Evolutionary conservation across 192 early-diverging fungal genomes (phyloP), one percentile per base, ranked within the genome.

Genomic region (Dissophora globulifera): DNA sequence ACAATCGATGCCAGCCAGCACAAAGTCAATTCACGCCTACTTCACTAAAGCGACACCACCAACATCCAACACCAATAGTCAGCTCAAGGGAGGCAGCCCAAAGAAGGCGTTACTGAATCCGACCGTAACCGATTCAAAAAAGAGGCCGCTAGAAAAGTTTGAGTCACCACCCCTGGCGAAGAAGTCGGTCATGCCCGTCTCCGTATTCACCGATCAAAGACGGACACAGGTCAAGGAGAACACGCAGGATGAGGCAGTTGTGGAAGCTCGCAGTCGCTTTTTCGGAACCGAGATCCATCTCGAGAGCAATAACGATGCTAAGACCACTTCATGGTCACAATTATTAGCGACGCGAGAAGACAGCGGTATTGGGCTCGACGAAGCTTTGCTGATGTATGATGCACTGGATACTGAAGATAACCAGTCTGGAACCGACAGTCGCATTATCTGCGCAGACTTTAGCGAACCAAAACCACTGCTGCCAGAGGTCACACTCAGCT

Each of bases 251-350:
- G 22, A 17, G 8, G 55, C 53, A 1, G 29, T 74, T 11, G 50
- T 74, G 1, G 69, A 63, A 23, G 35, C 69, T n/a, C 54, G 61
- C 8, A 74, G 69, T 33, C 53, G 69, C n/a, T 74, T 64, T 49
- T 74, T 74, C 58, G 69, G 69, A 13, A 52, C 53, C 31, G 61
- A 59, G 31, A 47, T 42, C 3, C 9, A 50, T 31, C 17, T 22
- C 17, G 19, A 22, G 8, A 26, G 2, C 20, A 19, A 41, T 5
- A 19, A 25, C 12, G 43, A 23, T 0, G 26, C 6, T 16, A 20
- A 5, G 13, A 26, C 33, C 12, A 48, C 51, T 22, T 20, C 17
- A 4, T 11, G 45, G 4, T 7, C 31, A 1, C 26, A 48, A 40
- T 48, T 51, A 7, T n/a, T 29, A 13, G 30, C 55, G 1, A 11